Evolutionary conservation across 345 rosid genomes (phyloP).

Genomic region (Cardamine occulta): DNA sequence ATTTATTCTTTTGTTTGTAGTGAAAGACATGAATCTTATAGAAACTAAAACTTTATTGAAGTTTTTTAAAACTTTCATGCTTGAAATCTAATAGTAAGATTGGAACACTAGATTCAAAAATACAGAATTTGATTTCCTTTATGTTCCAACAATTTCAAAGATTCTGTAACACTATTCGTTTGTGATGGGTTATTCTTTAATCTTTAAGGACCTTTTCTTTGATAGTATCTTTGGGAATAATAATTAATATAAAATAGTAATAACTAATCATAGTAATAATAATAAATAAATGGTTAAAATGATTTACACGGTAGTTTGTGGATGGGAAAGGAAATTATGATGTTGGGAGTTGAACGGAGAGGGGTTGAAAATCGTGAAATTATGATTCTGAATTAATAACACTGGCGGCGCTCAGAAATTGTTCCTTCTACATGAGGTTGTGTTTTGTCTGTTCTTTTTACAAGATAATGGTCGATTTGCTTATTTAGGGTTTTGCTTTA

Average conservation of each 20-base stretch:
- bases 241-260: background rate
- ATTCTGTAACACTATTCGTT: background rate
- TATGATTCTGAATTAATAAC: slow-evolving; percentile 35
- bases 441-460: slow-evolving; percentile 46
- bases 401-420: slow-evolving; percentile 49
- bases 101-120: background rate
- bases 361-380: slow-evolving; percentile 40
- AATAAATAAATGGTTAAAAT: background rate
- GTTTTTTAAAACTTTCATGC: background rate
- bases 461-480: slow-evolving; percentile 49
- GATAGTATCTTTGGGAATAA: background rate
- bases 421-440: slow-evolving; percentile 49
- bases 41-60: background rate
- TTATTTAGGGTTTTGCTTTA: slow-evolving; percentile 35
- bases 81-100: background rate
- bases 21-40: background rate
- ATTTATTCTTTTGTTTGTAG: slow-evolving; percentile 17
- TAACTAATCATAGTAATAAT: background rate
- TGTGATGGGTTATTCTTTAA: background rate
- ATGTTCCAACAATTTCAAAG: background rate
- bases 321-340: slow-evolving; percentile 27
- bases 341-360: slow-evolving; percentile 28
- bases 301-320: slow-evolving; percentile 19
- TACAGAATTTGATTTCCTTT: background rate
- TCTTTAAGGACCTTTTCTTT: background rate